Conservation (phyloP, 2,329 filamentous ascomycete genomes). For the Huntiella decipiens region DNA sequence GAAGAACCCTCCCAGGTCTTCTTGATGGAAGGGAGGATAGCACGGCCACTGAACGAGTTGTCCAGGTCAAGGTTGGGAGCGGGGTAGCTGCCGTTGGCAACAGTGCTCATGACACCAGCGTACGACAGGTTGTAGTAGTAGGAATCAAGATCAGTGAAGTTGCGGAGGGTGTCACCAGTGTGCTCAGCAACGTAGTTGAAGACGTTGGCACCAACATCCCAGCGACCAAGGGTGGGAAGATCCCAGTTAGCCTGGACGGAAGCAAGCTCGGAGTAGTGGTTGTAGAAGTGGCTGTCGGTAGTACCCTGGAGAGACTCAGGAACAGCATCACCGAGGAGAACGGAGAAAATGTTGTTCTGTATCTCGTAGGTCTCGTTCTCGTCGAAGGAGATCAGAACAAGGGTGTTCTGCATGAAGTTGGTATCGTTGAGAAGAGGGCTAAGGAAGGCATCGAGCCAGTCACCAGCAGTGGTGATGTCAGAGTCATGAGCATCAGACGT, state of each 20-base stretch:
- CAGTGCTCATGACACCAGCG: constrained; percentile 27
- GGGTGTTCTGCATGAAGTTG: constrained; percentile 56
- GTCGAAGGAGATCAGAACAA: constrained; percentile 62
- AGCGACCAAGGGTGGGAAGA: constrained; percentile 49
- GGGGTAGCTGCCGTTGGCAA: constrained; percentile 20
- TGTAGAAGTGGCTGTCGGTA: constrained; percentile 50
- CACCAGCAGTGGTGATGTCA: constrained; percentile 46
- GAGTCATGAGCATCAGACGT: constrained; percentile 60
- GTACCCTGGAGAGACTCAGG: constrained; percentile 46
- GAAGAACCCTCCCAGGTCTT: constrained; percentile 21
- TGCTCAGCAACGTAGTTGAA: constrained; percentile 38
- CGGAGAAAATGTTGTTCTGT: constrained; percentile 49
- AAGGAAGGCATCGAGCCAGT: constrained; percentile 50
- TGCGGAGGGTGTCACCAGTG: constrained; percentile 34
- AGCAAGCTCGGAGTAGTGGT: constrained; percentile 52
- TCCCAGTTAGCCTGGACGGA: constrained; percentile 51
- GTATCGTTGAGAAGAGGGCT: constrained; percentile 48
- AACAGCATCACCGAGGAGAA: constrained; percentile 59
- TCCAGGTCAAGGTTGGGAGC: constrained; percentile 22
- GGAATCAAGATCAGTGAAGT: constrained; percentile 22
- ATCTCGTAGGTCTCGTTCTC: constrained; percentile 52
- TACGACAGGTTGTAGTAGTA: constrained; percentile 36
- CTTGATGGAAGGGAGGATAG: constrained; percentile 22
- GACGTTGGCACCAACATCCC: constrained; percentile 56
- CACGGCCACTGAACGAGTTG: constrained; percentile 17